phyloP scores from a whole-genome alignment of 208 protist genomes.

The Leishmania arabica region DNA sequence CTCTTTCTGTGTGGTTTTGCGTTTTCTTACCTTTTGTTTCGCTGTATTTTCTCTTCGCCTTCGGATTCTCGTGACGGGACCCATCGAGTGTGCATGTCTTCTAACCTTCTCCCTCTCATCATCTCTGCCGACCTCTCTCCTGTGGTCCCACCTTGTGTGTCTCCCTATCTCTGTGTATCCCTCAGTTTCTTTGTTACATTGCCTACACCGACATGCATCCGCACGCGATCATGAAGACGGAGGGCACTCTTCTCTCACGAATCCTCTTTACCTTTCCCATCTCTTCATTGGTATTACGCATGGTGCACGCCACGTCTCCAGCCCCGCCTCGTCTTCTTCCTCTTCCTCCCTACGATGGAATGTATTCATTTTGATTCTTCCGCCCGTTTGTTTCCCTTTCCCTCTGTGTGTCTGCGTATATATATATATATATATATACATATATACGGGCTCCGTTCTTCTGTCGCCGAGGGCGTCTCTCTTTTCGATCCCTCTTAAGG shows the following conservation, averaged over 20 bases:
- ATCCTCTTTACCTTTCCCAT: background rate
- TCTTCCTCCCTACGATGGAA: background rate
- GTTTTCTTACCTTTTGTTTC: background rate
- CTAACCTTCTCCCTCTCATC: background rate
- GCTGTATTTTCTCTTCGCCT: background rate
- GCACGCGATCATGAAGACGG: background rate
- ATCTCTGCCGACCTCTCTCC: background rate
- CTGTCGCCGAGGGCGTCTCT: background rate
- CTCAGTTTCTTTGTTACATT: background rate
- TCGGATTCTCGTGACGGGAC: background rate
- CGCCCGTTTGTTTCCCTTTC: slow-evolving; percentile 2
- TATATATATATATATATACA: too few relatives aligned
- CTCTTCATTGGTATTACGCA: slow-evolving; percentile 9
- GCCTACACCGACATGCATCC: background rate
- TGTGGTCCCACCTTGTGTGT: background rate
- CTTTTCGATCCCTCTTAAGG: background rate
- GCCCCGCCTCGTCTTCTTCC: background rate
- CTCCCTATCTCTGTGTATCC: background rate
- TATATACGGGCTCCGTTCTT: background rate
- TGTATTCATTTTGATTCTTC: background rate
- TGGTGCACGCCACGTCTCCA: background rate
- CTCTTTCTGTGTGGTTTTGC: background rate
- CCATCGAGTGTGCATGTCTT: background rate
- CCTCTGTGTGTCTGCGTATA: background rate
- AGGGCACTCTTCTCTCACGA: background rate